Base-by-base conservation (phyloP, 1,139 yeast genomes). In the Yamadazyma oceani region DNA sequence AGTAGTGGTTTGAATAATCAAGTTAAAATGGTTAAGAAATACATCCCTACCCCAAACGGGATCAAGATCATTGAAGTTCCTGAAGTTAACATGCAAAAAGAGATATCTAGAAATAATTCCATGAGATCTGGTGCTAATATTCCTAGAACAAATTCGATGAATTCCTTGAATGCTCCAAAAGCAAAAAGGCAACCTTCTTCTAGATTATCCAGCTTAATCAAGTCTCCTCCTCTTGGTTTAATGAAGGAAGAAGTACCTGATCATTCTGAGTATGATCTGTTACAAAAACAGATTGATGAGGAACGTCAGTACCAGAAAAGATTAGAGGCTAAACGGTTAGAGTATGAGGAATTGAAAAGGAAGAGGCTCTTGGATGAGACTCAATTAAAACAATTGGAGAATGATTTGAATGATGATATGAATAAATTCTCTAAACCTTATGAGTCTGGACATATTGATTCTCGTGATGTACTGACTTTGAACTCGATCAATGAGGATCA, bases 21-120 rank as follows among this genome's bases (percentile, higher is more conserved):
- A 9, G 62, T 56, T 11, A 68, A 64, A 36, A 71, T 70, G 74
- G 74, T 72, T 10, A 71, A 71, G 41, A 69, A 67, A 36, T 72
- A 71, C 47, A 63, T 72, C 31, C 78, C 78, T 10, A 70, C 76
- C 11, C 70, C 75, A 3, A 69, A 62, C 25, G 78, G 78, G 22
- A 69, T 72, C 44, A 67, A 69, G 44, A 53, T 71, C n/a, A 57
- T 72, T 14, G 77, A 72, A 44, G 78, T 72, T 7, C 77, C 77
- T 0, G 74, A 66, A 43, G 52, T 58, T 8, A 56, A 57, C 32
- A 52, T 66, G 39, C 58, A 66, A 35, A 56, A 63, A 45, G 75
- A 71, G 43, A 57, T 72, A 12, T 65, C 67, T 1, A 51, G 77
- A 33, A 60, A 60, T 37, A 72, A 72, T 47, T 67, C 74, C 6